phyloP scores from a whole-genome alignment of 2,329 filamentous ascomycete genomes.

The Ophiocordyceps australis region DNA sequence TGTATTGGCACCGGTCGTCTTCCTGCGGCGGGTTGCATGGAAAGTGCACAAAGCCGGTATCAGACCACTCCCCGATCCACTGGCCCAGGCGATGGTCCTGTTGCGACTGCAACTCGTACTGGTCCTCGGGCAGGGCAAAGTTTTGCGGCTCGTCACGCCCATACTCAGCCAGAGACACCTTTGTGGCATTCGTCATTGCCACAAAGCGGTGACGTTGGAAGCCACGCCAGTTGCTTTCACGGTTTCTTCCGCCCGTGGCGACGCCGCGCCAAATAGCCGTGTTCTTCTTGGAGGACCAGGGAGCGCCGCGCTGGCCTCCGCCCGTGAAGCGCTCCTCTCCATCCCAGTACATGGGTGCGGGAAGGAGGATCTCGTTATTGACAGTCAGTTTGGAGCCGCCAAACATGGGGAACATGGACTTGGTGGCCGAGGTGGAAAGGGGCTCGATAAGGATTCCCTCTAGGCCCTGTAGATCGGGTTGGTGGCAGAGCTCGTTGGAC shows the following conservation, averaged over 20 bases:
- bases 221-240: conserved; percentile 44
- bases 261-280: conserved; percentile 47
- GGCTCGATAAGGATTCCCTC: conserved; percentile 48
- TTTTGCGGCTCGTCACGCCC: conserved; percentile 24
- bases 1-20: conserved; percentile 27
- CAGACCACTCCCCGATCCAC: conserved; percentile 30
- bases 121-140: conserved; percentile 29
- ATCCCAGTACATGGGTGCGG: conserved; percentile 51
- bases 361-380: conserved; percentile 54
- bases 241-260: conserved; percentile 44
- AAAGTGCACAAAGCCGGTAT: conserved; percentile 35
- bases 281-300: conserved; percentile 38
- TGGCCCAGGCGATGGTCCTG: conserved; percentile 22
- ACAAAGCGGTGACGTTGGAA: conserved; percentile 65
- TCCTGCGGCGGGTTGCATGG: conserved; percentile 24
- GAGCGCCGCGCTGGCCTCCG: conserved; percentile 28
- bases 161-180: conserved; percentile 28
- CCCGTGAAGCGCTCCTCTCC: conserved; percentile 44
- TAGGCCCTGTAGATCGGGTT: conserved; percentile 42
- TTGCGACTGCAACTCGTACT: conserved; percentile 28
- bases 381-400: conserved; percentile 49
- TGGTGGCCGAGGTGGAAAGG: conserved; percentile 35
- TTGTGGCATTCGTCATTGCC: conserved; percentile 51
- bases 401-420: conserved; percentile 44
- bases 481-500: conserved; percentile 44